A percentile compares a stretch with the other conserved stretches of the same genome.
These are phyloP conservation scores for Fomitopsis serialis DNA, from an alignment of 768 basidiomycete species.

Conservation along the genomic window DNA sequence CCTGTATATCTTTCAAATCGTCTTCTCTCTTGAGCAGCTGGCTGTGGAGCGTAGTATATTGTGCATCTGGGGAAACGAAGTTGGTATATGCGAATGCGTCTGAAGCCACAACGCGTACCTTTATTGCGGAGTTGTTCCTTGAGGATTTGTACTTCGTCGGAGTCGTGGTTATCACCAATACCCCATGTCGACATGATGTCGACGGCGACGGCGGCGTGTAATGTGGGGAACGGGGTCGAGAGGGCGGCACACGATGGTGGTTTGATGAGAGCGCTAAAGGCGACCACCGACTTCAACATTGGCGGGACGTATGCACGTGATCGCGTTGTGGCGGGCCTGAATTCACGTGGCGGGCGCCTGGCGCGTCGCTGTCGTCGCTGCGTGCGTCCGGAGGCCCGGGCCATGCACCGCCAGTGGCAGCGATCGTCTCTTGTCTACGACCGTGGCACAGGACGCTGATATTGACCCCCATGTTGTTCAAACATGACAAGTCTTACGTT, in stretches of 20 bases:
- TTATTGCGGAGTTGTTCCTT: slow-evolving; percentile 32
- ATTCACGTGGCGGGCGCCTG: too few relatives aligned
- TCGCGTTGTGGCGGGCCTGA: background rate
- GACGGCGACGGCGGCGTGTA: background rate
- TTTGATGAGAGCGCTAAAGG: background rate
- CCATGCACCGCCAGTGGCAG: too few relatives aligned
- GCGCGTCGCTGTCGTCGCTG: background rate
- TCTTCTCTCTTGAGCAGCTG: slow-evolving; percentile 31
- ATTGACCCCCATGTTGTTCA: slow-evolving; percentile 2
- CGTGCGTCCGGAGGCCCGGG: too few relatives aligned
- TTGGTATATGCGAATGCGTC: background rate
- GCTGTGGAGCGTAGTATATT: slow-evolving; percentile 28
- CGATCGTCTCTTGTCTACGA: too few relatives aligned
- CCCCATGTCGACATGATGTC: slow-evolving; percentile 31
- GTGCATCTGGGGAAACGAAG: slow-evolving; percentile 27
- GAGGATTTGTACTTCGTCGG: slow-evolving; percentile 30
- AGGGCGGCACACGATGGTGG: background rate
- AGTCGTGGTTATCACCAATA: slow-evolving; percentile 34
- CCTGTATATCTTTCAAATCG: slow-evolving; percentile 30
- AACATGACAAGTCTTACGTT: slow-evolving; percentile 24
- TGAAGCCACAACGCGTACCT: slow-evolving; percentile 19
- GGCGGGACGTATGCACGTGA: background rate
- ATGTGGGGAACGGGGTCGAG: background rate
- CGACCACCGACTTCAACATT: background rate
- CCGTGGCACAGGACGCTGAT: too few relatives aligned